Conservation (phyloP, 805 yeast species). For the Metschnikowia baotianmanensis region DNA sequence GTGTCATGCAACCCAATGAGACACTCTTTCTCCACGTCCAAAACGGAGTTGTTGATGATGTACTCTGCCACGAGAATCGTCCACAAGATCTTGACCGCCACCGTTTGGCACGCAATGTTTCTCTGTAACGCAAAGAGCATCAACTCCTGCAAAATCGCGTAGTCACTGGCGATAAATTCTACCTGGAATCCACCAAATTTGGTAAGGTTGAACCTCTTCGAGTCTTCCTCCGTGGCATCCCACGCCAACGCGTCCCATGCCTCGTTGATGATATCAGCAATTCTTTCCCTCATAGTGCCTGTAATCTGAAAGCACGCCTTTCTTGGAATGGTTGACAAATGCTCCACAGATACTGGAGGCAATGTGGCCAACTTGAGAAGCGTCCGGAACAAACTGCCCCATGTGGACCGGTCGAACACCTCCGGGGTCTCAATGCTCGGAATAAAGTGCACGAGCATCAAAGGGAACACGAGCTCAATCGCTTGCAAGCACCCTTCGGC, state of each 20-base stretch:
- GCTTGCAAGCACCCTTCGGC: slow-evolving; percentile 55
- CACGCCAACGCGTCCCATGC: slow-evolving; percentile 78
- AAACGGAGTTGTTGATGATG: slow-evolving; percentile 52
- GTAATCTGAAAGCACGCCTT: slow-evolving; percentile 65
- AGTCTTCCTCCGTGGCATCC: slow-evolving; percentile 54
- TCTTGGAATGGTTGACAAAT: slow-evolving; percentile 68
- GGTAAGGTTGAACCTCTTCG: slow-evolving; percentile 55
- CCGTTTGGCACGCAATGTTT: slow-evolving; percentile 55
- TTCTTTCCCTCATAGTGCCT: slow-evolving; percentile 58
- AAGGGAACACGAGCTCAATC: slow-evolving; percentile 51
- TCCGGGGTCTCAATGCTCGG: slow-evolving; percentile 54
- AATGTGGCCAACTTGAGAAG: slow-evolving; percentile 58
- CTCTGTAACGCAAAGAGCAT: slow-evolving; percentile 68
- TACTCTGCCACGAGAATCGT: slow-evolving; percentile 67
- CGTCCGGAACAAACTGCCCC: slow-evolving; percentile 66
- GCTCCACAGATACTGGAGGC: slow-evolving; percentile 68
- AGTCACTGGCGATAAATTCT: slow-evolving; percentile 55
- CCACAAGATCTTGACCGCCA: slow-evolving; percentile 70
- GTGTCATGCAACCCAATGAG: slow-evolving; percentile 62
- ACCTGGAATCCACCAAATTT: slow-evolving; percentile 71
- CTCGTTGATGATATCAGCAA: slow-evolving; percentile 52
- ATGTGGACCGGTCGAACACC: slow-evolving; percentile 54
- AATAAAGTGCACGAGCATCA: slow-evolving; percentile 47
- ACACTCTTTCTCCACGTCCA: slow-evolving; percentile 62
- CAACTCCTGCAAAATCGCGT: slow-evolving; percentile 60